A percentile compares a stretch with the other conserved stretches of the same genome.
phyloP scores from a whole-genome alignment of 2,329 filamentous ascomycete genomes.

The Microdochium bolleyi region DNA sequence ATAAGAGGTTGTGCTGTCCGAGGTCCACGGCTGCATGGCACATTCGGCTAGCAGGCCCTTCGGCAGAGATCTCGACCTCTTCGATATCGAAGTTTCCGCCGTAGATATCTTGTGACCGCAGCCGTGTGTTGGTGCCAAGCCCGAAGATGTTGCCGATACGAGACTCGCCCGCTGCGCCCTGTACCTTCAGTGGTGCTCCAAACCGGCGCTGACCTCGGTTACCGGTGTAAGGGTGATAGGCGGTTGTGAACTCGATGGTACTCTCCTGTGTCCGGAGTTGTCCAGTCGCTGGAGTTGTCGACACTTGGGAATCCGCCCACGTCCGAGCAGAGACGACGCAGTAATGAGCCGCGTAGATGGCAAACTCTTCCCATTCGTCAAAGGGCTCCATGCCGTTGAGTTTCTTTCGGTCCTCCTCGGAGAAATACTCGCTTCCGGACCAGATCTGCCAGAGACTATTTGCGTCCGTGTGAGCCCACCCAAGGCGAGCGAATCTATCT shows the following conservation, averaged over 20 bases:
- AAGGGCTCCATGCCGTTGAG: slow-evolving; percentile 74
- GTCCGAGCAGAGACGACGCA: slow-evolving; percentile 63
- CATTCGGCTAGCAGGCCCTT: slow-evolving; percentile 44
- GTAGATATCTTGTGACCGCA: slow-evolving; percentile 45
- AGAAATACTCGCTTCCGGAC: slow-evolving; percentile 61
- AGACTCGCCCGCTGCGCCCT: slow-evolving; percentile 28
- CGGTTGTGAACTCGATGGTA: background rate
- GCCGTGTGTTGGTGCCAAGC: slow-evolving; percentile 33
- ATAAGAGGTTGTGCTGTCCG: slow-evolving; percentile 52
- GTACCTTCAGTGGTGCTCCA: slow-evolving; percentile 41
- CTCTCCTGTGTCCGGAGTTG: background rate
- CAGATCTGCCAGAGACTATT: slow-evolving; percentile 78
- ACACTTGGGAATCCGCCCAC: slow-evolving; percentile 1
- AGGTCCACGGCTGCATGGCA: slow-evolving; percentile 71
- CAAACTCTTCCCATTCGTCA: slow-evolving; percentile 95
- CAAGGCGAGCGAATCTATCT: slow-evolving; percentile 57
- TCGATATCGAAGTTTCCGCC: slow-evolving; percentile 12
- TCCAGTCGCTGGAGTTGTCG: background rate
- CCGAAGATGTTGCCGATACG: slow-evolving; percentile 37
- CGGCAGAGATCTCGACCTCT: slow-evolving; percentile 14
- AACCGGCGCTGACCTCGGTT: slow-evolving; percentile 48
- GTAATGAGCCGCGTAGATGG: slow-evolving; percentile 78
- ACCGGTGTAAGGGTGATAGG: slow-evolving; percentile 26
- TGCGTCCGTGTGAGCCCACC: slow-evolving; percentile 57
- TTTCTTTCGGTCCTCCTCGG: slow-evolving; percentile 44